These are phyloP conservation scores for Corinectria fuckeliana DNA, from an alignment of 2,329 filamentous ascomycete species.

Conservation along the genomic window DNA sequence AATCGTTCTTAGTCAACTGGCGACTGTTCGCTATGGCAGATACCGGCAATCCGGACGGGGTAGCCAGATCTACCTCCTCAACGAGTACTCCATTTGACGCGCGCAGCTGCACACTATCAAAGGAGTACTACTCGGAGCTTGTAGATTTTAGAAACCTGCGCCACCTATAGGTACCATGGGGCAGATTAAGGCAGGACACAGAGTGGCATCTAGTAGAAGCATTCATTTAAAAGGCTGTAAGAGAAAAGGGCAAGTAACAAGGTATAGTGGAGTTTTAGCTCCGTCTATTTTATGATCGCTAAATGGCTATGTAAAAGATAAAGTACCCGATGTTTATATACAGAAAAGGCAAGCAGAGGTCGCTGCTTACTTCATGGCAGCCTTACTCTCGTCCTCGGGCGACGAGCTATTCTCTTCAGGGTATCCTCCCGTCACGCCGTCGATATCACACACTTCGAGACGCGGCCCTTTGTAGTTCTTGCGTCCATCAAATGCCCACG, in stretches of 20 bases:
- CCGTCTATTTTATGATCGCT: slow-evolving; percentile 1
- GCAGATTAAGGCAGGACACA: too few relatives aligned
- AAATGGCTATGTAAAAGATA: background rate
- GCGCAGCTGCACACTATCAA: too few relatives aligned
- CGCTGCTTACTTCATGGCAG: slow-evolving; percentile 5
- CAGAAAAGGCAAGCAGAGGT: background rate
- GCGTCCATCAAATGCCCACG: slow-evolving; percentile 57
- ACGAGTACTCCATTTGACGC: too few relatives aligned
- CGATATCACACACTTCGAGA: slow-evolving; percentile 29
- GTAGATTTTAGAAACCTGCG: too few relatives aligned
- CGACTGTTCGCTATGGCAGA: too few relatives aligned
- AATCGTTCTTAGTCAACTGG: too few relatives aligned
- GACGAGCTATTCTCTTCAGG: background rate
- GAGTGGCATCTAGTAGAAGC: too few relatives aligned
- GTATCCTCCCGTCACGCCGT: slow-evolving; percentile 8
- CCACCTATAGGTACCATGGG: too few relatives aligned
- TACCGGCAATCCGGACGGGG: too few relatives aligned
- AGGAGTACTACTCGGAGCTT: too few relatives aligned
- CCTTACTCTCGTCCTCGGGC: slow-evolving; percentile 11
- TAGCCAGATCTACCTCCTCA: too few relatives aligned
- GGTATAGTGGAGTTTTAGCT: background rate
- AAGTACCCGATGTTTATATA: slow-evolving; percentile 6
- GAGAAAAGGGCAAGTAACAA: background rate
- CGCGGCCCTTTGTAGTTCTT: slow-evolving; percentile 52
- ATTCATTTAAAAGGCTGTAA: background rate